These are phyloP conservation scores for Alternaria ventricosa DNA, from an alignment of 2,329 filamentous ascomycete species.

Conservation along the genomic window DNA sequence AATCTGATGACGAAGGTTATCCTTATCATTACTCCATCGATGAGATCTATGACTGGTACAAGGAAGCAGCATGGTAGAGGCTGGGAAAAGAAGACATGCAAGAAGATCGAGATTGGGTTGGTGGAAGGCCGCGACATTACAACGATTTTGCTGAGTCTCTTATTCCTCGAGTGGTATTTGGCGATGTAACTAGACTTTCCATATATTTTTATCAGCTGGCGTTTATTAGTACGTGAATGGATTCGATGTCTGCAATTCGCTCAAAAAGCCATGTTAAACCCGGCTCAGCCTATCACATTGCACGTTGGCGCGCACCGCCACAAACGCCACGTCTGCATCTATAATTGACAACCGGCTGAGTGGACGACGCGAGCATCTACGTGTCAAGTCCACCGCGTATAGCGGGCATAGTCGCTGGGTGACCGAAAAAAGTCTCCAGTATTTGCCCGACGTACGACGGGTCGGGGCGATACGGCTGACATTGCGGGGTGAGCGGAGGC, in stretches of 20 bases:
- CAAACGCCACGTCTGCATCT: conserved; percentile 5
- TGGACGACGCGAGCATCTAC: conserved; percentile 5
- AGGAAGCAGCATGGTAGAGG: background rate
- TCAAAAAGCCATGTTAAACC: background rate
- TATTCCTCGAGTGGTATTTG: background rate
- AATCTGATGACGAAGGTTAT: conserved; percentile 2
- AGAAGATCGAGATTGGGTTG: background rate
- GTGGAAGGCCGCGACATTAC: background rate
- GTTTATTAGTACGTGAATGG: background rate
- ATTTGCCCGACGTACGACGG: conserved; percentile 1
- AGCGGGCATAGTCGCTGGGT: background rate
- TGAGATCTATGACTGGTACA: conserved; percentile 9
- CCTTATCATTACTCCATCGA: conserved; percentile 11
- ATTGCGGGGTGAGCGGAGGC: background rate
- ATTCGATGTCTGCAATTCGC: background rate
- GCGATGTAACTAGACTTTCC: background rate
- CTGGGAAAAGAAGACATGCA: background rate
- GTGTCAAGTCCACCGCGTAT: background rate
- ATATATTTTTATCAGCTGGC: background rate
- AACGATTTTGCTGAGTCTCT: background rate
- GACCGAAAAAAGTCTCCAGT: background rate
- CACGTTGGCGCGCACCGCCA: conserved; percentile 1
- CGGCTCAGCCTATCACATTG: background rate
- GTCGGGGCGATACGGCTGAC: background rate
- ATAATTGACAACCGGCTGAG: conserved; percentile 8